Percentiles rank a stretch among this genome's conserved stretches.
phyloP scores from a whole-genome alignment of 23 red algal genomes.

The Gracilaria caudata region DNA sequence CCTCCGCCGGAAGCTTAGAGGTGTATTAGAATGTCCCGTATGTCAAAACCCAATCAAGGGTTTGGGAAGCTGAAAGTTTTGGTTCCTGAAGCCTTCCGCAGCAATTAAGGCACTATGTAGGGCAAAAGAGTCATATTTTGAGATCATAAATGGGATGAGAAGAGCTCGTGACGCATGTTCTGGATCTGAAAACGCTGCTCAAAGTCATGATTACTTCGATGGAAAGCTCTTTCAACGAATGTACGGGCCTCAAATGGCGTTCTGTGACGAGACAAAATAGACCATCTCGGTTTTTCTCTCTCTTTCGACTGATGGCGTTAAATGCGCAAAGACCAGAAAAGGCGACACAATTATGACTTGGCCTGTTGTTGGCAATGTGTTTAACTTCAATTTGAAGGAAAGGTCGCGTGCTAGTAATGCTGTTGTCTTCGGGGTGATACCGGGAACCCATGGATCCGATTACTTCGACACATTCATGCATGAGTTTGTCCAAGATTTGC shows the following conservation, averaged over 20 bases:
- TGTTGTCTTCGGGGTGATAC: background rate
- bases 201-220: background rate
- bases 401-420: background rate
- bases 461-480: conserved; percentile 7
- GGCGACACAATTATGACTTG: background rate
- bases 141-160: background rate
- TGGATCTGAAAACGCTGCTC: background rate
- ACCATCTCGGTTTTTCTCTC: conserved; percentile 1
- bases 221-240: background rate
- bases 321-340: background rate
- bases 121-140: background rate
- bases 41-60: background rate
- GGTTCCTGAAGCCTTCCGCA: background rate
- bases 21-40: background rate
- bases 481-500: background rate
- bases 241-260: background rate
- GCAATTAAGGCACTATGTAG: background rate
- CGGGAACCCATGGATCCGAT: background rate
- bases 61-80: background rate
- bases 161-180: background rate
- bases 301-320: conserved; percentile 18
- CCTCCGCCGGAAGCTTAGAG: background rate
- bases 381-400: background rate
- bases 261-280: background rate
- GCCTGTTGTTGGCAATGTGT: background rate